Conservation (phyloP, 208 protist genomes). For the Trichomonas tenax region DNA sequence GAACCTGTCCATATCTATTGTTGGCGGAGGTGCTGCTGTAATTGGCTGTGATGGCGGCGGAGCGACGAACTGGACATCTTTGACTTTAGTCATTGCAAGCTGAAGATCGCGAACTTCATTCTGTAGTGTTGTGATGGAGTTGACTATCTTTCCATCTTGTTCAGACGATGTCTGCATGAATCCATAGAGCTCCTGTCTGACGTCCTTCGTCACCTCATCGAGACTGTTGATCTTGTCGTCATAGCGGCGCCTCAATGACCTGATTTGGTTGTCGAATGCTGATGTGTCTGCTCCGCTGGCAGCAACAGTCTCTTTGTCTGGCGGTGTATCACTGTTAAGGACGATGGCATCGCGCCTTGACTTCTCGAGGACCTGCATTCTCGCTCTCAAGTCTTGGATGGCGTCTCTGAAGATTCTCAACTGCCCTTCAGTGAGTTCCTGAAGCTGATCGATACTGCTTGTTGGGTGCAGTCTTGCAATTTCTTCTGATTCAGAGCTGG, state of each 20-base stretch:
- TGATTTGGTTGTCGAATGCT: background rate
- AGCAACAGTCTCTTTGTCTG: background rate
- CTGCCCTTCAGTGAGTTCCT: background rate
- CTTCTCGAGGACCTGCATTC: background rate
- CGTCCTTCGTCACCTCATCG: background rate
- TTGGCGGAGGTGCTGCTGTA: background rate
- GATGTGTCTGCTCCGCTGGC: background rate
- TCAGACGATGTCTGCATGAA: background rate
- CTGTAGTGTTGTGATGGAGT: background rate
- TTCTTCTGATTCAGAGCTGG: background rate
- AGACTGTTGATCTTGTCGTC: background rate
- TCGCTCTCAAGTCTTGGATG: background rate
- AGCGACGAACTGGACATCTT: background rate
- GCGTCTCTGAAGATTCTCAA: background rate
- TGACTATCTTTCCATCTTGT: background rate
- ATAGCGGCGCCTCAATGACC: background rate
- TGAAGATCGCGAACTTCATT: background rate
- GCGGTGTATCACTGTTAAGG: background rate
- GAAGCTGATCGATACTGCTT: background rate
- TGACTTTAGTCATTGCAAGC: background rate
- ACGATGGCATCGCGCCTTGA: background rate
- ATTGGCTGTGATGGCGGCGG: background rate
- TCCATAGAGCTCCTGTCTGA: background rate
- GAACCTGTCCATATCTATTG: background rate
- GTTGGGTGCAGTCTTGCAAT: background rate